A percentile compares a stretch with the other conserved stretches of the same genome.
Evolutionary conservation across 805 yeast species (phyloP).

Genomic region (Clavispora carvajalis): DNA sequence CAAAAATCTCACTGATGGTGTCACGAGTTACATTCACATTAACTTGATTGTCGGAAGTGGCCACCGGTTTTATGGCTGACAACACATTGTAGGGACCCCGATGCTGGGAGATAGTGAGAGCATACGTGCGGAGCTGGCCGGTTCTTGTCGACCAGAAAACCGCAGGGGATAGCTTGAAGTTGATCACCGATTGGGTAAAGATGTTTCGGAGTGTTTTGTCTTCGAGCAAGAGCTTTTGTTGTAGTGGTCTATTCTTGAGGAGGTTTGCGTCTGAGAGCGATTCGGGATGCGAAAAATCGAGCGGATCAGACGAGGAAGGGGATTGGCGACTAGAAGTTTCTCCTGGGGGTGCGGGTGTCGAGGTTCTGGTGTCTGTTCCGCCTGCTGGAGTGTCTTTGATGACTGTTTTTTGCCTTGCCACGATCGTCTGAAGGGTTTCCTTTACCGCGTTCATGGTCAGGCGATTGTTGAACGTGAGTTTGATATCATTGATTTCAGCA

Average conservation of each 20-base stretch:
- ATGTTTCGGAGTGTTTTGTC: constrained; percentile 65
- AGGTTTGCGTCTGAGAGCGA: constrained; percentile 42
- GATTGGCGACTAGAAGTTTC: not conserved
- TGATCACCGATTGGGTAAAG: constrained; percentile 84
- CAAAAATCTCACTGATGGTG: constrained; percentile 82
- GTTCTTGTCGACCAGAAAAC: constrained; percentile 86
- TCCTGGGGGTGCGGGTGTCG: constrained; percentile 9
- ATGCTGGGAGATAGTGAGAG: constrained; percentile 77
- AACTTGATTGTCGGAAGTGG: constrained; percentile 87
- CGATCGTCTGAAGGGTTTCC: constrained; percentile 59
- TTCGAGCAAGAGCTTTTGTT: constrained; percentile 68
- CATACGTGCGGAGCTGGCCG: constrained; percentile 76
- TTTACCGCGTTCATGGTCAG: constrained; percentile 73
- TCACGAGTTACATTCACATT: constrained; percentile 90
- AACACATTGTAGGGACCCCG: constrained; percentile 91
- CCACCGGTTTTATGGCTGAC: constrained; percentile 90
- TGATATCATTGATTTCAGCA: constrained; percentile 24
- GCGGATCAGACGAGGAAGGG: constrained; percentile 9
- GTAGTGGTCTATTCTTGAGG: constrained; percentile 67
- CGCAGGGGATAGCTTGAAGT: constrained; percentile 65
- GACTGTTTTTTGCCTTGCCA: constrained; percentile 59
- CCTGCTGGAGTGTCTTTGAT: constrained; percentile 32
- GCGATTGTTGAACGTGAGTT: constrained; percentile 64
- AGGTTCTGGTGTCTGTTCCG: constrained; percentile 2
- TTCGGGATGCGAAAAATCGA: constrained; percentile 19